Evolutionary conservation across 2,329 filamentous ascomycete genomes (phyloP).

Genomic region (Pyricularia sp.): DNA sequence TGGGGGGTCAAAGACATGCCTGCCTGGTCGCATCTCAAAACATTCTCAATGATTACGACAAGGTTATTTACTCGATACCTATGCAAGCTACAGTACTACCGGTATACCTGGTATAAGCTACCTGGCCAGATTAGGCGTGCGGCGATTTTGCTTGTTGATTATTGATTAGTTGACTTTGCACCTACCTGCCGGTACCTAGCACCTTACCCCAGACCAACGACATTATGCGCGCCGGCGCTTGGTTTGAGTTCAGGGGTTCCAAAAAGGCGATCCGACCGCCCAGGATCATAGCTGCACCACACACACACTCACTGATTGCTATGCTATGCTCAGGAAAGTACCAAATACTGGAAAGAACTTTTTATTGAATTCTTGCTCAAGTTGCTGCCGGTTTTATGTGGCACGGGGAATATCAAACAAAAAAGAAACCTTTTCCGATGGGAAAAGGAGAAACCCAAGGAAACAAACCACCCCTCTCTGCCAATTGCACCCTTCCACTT

Average conservation of each 20-base stretch:
- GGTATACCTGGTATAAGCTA: too few species aligned
- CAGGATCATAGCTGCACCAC: not conserved
- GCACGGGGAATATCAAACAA: constrained; percentile 6
- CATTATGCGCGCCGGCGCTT: not conserved
- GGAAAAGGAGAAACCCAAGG: constrained; percentile 3
- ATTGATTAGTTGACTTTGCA: not conserved
- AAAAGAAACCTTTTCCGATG: not conserved
- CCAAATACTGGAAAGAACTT: not conserved
- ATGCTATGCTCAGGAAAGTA: not conserved
- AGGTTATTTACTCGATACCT: not conserved
- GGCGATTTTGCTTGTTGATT: not conserved
- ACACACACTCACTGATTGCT: not conserved
- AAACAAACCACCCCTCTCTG: not conserved
- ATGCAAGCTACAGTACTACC: too few species aligned
- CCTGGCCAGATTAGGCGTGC: too few species aligned
- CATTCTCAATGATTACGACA: not conserved
- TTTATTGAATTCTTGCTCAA: not conserved
- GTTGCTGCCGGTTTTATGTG: constrained; percentile 5
- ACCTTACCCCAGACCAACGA: not conserved
- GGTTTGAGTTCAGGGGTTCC: not conserved
- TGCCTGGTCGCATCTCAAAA: not conserved
- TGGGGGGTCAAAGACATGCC: not conserved
- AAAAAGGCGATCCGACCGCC: not conserved
- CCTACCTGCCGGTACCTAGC: not conserved
- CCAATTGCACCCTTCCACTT: not conserved